Conservation (phyloP, 768 basidiomycete genomes). For the Saitozyma podzolica region DNA sequence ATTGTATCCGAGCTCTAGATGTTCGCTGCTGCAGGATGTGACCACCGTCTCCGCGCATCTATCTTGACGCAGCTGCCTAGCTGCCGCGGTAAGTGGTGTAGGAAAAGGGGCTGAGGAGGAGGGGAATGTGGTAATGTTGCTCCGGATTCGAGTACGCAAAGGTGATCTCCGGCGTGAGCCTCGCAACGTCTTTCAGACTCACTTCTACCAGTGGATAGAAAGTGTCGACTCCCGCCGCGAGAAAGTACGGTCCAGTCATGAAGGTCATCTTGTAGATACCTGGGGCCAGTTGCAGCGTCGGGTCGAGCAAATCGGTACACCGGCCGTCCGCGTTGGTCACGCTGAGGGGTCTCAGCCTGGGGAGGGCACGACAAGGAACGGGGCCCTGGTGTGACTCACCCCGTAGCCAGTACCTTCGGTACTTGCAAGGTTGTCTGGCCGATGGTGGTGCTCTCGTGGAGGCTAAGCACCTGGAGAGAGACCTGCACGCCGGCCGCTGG, state of each 20-base stretch:
- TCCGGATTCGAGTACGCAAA: conserved; percentile 70
- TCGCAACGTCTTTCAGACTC: conserved; percentile 21
- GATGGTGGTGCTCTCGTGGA: background rate
- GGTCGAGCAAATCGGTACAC: conserved; percentile 68
- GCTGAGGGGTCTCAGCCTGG: conserved; percentile 53
- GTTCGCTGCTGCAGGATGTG: too few relatives aligned
- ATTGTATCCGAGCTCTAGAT: too few relatives aligned
- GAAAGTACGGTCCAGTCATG: conserved; percentile 79
- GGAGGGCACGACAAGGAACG: background rate
- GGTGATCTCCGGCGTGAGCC: conserved; percentile 61
- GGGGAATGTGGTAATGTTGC: conserved; percentile 87
- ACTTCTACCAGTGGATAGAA: conserved; percentile 95
- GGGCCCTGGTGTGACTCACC: background rate
- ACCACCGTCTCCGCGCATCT: too few relatives aligned
- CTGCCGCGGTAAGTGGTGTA: conserved; percentile 94
- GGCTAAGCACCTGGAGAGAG: conserved; percentile 56
- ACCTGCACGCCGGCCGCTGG: conserved; percentile 73
- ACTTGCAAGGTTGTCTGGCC: conserved; percentile 17
- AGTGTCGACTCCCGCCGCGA: conserved; percentile 62
- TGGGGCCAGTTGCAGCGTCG: conserved; percentile 59
- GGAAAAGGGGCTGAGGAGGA: conserved; percentile 87
- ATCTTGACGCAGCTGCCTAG: conserved; percentile 18
- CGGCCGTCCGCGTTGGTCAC: conserved; percentile 79
- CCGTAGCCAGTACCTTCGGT: conserved; percentile 13
- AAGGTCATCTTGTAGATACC: conserved; percentile 84